These are phyloP conservation scores for Penicillium sp. DNA, from an alignment of 2,329 filamentous ascomycete genomes.

Conservation along the genomic window DNA sequence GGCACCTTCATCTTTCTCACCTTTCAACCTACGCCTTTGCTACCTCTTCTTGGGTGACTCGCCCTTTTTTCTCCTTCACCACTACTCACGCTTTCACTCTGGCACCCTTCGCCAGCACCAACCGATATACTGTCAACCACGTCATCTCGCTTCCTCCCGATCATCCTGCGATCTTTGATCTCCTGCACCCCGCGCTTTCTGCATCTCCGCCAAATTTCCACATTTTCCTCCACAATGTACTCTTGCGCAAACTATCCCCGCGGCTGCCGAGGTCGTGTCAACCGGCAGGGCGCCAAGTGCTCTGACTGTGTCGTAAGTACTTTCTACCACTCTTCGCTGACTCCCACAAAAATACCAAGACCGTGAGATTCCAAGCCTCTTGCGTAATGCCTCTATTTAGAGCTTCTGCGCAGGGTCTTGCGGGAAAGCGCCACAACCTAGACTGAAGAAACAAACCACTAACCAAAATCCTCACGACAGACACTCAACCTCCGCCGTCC, in stretches of 20 bases:
- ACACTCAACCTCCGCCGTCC: constrained; percentile 48
- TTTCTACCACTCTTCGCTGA: background rate
- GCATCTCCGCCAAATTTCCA: background rate
- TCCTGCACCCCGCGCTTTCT: constrained; percentile 4
- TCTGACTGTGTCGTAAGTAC: constrained; percentile 52
- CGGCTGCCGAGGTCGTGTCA: constrained; percentile 55
- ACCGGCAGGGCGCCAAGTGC: constrained; percentile 51
- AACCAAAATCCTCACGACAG: constrained; percentile 35
- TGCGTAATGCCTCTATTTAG: background rate
- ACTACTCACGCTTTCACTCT: background rate
- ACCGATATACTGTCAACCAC: background rate
- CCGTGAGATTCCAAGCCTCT: background rate
- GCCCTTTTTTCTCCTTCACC: background rate
- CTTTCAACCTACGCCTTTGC: constrained; percentile 8
- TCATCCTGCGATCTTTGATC: background rate
- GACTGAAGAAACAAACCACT: background rate
- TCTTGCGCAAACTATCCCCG: constrained; percentile 56
- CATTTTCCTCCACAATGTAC: constrained; percentile 46
- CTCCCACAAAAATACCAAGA: background rate
- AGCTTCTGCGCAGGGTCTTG: background rate
- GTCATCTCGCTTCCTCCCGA: background rate
- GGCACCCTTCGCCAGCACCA: background rate
- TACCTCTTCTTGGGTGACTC: too few relatives aligned
- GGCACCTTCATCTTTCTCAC: background rate
- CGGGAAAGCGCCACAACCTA: background rate